Conservation (phyloP, 139 green algal species). For the Coccomyxa sp. region DNA sequence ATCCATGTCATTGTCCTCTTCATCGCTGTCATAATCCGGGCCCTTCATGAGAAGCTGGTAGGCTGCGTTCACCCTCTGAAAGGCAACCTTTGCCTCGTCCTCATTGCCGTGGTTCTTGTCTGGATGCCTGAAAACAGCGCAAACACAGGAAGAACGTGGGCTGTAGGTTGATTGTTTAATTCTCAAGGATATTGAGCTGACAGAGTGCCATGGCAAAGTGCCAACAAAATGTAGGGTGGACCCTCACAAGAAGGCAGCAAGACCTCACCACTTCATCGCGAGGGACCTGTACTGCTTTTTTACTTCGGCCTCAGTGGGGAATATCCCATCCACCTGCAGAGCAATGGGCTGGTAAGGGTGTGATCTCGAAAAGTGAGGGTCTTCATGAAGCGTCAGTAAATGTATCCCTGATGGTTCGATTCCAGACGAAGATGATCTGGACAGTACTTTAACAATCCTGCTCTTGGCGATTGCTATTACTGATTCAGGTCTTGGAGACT, state of each 20-base stretch:
- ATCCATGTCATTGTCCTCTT: conserved; percentile 18
- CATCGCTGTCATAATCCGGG: conserved; percentile 15
- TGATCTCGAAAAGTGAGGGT: background rate
- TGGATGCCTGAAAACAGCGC: conserved; percentile 30
- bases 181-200: background rate
- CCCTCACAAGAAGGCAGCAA: background rate
- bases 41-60: conserved; percentile 16
- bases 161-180: background rate
- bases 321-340: background rate
- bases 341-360: background rate
- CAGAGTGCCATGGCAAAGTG: background rate
- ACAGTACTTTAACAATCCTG: background rate
- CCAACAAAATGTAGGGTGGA: background rate
- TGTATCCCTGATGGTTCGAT: background rate
- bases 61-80: conserved; percentile 20
- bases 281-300: background rate
- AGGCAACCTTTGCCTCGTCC: conserved; percentile 16
- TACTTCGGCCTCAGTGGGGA: background rate
- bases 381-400: background rate
- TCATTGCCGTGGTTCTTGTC: conserved; percentile 43
- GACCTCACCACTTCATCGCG: background rate
- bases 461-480: background rate
- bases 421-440: background rate
- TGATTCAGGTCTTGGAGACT: background rate
- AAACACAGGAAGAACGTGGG: background rate